Evolutionary conservation across 495 filamentous ascomycete species (phyloP).

Genomic region (Penicillium silybi): DNA sequence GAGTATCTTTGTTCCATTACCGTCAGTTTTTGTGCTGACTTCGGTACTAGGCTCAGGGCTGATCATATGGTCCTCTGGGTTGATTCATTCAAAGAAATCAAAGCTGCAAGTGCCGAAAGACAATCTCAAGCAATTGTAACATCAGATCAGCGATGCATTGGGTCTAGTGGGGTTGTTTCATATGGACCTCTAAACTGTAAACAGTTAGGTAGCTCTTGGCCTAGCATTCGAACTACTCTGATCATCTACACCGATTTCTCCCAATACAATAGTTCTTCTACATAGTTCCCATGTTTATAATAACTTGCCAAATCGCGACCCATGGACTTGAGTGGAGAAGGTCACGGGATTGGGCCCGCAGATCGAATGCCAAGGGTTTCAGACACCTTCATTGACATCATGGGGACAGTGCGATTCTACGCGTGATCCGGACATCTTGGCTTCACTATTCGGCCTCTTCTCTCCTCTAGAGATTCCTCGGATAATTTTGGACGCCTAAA

Average conservation of each 20-base stretch:
- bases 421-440: not conserved
- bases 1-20: not conserved
- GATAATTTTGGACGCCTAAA: too few relatives aligned
- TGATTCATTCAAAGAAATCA: not conserved
- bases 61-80: not conserved
- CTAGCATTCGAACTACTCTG: not conserved
- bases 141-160: not conserved
- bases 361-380: constrained; percentile 6
- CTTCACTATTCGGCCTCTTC: not conserved
- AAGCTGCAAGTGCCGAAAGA: not conserved
- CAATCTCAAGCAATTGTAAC: not conserved
- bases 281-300: not conserved
- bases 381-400: constrained; percentile 6
- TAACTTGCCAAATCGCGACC: not conserved
- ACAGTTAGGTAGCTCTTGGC: not conserved
- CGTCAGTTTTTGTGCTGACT: not conserved
- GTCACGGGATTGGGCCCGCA: constrained; percentile 15
- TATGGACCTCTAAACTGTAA: not conserved
- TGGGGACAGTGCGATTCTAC: not conserved
- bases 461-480: too few relatives aligned
- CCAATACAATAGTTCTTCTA: not conserved
- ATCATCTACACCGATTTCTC: not conserved
- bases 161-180: not conserved
- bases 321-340: constrained; percentile 1
- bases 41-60: not conserved